A percentile compares a stretch with the other conserved stretches of the same genome.
These are phyloP conservation scores for Lathyrus tuberosus DNA, from an alignment of 306 rosid species.

Conservation along the genomic window DNA sequence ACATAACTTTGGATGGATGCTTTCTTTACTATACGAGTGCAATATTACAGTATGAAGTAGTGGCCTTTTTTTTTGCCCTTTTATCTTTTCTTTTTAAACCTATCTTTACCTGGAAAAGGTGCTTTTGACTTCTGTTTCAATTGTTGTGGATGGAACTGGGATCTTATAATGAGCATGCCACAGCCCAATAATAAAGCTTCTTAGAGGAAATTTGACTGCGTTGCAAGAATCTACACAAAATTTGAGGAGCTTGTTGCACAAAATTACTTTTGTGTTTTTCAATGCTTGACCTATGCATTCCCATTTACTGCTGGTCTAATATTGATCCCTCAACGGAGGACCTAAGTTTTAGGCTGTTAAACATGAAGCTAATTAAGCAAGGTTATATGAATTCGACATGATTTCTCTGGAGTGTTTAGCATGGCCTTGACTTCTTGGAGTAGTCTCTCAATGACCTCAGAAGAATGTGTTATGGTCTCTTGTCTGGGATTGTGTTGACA, in stretches of 20 bases:
- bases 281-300: not conserved
- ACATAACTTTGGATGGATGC: not conserved
- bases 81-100: not conserved
- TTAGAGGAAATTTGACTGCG: not conserved
- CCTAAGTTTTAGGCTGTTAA: not conserved
- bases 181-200: not conserved
- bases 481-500: too few relatives aligned
- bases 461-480: too few relatives aligned
- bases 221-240: too few relatives aligned
- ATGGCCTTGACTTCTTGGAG: not conserved
- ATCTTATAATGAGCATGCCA: too few relatives aligned
- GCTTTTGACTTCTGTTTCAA: too few relatives aligned
- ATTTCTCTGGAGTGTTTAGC: not conserved
- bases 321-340: not conserved
- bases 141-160: too few relatives aligned
- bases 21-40: not conserved
- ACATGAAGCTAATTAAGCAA: not conserved
- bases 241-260: not conserved
- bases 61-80: not conserved
- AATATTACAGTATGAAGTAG: not conserved
- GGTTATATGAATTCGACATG: not conserved
- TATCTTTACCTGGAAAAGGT: not conserved
- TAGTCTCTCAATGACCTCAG: not conserved
- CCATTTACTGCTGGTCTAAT: not conserved
- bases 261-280: not conserved